Percentiles rank a stretch among this genome's conserved stretches.
phyloP scores from a whole-genome alignment of 257 asterid genomes.

The Primulina tabacum region DNA sequence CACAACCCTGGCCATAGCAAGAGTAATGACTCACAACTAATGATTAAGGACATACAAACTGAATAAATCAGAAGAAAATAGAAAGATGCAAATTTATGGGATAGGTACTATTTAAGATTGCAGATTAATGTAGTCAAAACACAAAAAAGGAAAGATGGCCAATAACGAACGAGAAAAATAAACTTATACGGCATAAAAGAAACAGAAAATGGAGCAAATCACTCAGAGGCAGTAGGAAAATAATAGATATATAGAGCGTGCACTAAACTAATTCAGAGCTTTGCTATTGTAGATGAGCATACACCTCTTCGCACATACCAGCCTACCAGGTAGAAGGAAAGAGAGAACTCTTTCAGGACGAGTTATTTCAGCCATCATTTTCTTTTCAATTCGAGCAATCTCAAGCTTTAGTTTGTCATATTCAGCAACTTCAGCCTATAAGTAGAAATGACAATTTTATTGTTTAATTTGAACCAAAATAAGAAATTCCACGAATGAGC shows the following conservation, averaged over 20 bases:
- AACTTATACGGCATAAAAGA: conserved; percentile 1
- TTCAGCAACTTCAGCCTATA: conserved; percentile 83
- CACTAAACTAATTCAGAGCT: not conserved
- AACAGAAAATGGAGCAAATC: conserved; percentile 7
- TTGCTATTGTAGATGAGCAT: not conserved
- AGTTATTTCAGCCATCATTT: conserved; percentile 83
- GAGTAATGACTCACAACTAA: conserved; percentile 11
- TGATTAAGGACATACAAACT: conserved; percentile 20
- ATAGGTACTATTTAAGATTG: not conserved
- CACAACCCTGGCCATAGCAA: not conserved
- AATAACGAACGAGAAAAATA: not conserved
- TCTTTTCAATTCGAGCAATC: conserved; percentile 74
- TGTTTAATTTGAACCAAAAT: conserved; percentile 12
- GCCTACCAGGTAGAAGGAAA: conserved; percentile 88
- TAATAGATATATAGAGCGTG: not conserved
- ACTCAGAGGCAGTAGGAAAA: conserved; percentile 16
- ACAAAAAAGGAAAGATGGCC: not conserved
- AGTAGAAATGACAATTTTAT: conserved; percentile 23
- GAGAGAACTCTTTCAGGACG: conserved; percentile 85
- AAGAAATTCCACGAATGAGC: conserved; percentile 20
- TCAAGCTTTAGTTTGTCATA: conserved; percentile 82
- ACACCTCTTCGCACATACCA: conserved; percentile 50
- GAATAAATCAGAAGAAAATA: conserved; percentile 15
- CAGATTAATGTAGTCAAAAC: conserved; percentile 13
- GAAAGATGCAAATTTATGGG: not conserved